Evolutionary conservation across 768 basidiomycete genomes (phyloP).

Genomic region (Ephemerocybe angulata): DNA sequence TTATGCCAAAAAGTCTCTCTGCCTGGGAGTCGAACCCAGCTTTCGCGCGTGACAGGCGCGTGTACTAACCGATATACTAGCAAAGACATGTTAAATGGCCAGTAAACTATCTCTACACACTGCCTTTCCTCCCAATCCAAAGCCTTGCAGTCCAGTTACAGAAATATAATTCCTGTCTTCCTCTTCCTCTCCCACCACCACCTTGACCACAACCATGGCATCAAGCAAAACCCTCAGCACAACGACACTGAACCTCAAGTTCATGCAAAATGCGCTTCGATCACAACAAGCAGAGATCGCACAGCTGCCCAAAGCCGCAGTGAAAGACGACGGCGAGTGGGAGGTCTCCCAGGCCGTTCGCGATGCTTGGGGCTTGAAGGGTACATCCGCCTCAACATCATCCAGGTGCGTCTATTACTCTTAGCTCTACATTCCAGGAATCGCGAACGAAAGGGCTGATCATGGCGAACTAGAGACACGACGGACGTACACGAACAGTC

Average conservation of each 20-base stretch:
- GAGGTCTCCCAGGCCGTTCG: slow-evolving; percentile 15
- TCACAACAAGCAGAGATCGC: slow-evolving; percentile 11
- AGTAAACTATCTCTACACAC: too few relatives aligned
- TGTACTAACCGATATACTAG: too few relatives aligned
- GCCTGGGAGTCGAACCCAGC: too few relatives aligned
- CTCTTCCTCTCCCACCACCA: not conserved
- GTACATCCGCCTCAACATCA: not conserved
- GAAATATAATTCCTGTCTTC: too few relatives aligned
- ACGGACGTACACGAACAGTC: slow-evolving; percentile 12
- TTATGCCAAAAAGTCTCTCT: too few relatives aligned
- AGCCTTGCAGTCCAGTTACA: too few relatives aligned
- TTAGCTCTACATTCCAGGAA: too few relatives aligned
- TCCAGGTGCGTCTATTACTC: not conserved
- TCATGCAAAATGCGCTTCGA: slow-evolving; percentile 17
- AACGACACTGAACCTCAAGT: slow-evolving; percentile 14
- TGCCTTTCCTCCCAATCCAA: too few relatives aligned
- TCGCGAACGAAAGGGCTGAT: too few relatives aligned
- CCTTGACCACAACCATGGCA: not conserved
- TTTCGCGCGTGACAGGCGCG: too few relatives aligned
- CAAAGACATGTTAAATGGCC: too few relatives aligned
- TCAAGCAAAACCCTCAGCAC: slow-evolving; percentile 14
- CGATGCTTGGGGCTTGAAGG: slow-evolving; percentile 15
- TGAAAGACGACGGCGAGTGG: slow-evolving; percentile 17
- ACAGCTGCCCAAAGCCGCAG: slow-evolving; percentile 11
- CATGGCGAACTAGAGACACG: slow-evolving; percentile 9